phyloP scores from a whole-genome alignment of 163 green algal genomes.

The Scenedesmus sp. region DNA sequence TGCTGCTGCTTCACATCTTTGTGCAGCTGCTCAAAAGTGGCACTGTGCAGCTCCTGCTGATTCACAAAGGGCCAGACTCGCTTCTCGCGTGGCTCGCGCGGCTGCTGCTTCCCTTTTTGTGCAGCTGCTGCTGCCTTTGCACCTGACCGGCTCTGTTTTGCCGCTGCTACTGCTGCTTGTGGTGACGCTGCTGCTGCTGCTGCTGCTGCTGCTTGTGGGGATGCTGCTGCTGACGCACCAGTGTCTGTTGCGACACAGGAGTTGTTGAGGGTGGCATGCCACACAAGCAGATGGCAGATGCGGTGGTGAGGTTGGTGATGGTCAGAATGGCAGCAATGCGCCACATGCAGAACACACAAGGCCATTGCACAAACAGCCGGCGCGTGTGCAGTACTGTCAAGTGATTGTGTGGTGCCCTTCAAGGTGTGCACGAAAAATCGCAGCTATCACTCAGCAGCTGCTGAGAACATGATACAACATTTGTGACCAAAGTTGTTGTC shows the following conservation, averaged over 20 bases:
- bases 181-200: not conserved
- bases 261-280: not conserved
- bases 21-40: constrained; percentile 2
- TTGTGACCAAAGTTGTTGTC: too few relatives aligned
- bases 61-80: not conserved
- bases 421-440: too few relatives aligned
- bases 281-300: not conserved
- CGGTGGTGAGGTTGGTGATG: too few relatives aligned
- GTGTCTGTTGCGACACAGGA: not conserved
- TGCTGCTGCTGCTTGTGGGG: constrained; percentile 6
- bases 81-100: not conserved
- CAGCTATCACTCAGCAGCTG: too few relatives aligned
- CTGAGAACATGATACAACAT: too few relatives aligned
- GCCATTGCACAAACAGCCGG: too few relatives aligned
- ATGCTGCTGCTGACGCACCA: not conserved
- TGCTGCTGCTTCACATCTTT: not conserved
- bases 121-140: not conserved
- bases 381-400: too few relatives aligned
- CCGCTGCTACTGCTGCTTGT: not conserved
- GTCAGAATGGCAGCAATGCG: not conserved
- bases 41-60: not conserved
- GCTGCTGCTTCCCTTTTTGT: not conserved
- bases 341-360: too few relatives aligned
- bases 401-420: too few relatives aligned
- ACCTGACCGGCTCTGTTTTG: not conserved